Base-by-base conservation (phyloP, 208 protist species). In the Leishmania martiniquensis region DNA sequence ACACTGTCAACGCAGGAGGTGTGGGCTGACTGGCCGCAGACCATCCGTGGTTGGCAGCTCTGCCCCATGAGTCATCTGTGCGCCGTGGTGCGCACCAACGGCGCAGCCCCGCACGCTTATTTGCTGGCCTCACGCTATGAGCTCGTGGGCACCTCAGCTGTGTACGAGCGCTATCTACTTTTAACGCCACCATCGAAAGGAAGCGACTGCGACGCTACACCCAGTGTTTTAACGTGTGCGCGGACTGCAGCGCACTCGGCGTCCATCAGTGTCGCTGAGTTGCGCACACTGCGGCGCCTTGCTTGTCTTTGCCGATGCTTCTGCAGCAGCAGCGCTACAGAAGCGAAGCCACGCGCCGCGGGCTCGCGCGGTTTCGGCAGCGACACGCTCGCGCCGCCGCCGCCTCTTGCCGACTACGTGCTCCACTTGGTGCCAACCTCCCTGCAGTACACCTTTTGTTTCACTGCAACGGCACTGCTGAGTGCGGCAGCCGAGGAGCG, bases 381-480 rank as follows among this genome's bases (percentile, higher is more conserved):
- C 57, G 75, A 74, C 5, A 68, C 81, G 6, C 34, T 72, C 37
- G 59, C 25, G 47, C 83, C 80, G 51, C 75, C 72, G 45, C 59
- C 59, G 13, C 78, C 72, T 2, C 71, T 75, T 44, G 65, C 78
- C 12, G 71, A 86, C 62, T 71, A 80, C 68, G 57, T 91, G n/a
- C 77, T 82, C 15, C 80, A 80, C 37, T 52, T 84, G 34, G 62
- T 74, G 29, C 74, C 78, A 3, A 77, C 82, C 7, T 76, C 78
- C 37, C 71, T 90, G 49, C 76, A 80, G 44, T 74, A 87, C 63
- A 80, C 81, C 34, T 92, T 92, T 79, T 90, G 88, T 72, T 78
- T 71, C 54, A 88, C 83, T 6, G 74, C 81, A 47, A 83, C 78
- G 44, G 81, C 88, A 47, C 74, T 92, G 49, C 62, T 92, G 47